Percentiles rank a stretch among this genome's conserved stretches.
These are phyloP conservation scores for Leccinum disarticulatum DNA, from an alignment of 768 basidiomycete species.

Conservation along the genomic window DNA sequence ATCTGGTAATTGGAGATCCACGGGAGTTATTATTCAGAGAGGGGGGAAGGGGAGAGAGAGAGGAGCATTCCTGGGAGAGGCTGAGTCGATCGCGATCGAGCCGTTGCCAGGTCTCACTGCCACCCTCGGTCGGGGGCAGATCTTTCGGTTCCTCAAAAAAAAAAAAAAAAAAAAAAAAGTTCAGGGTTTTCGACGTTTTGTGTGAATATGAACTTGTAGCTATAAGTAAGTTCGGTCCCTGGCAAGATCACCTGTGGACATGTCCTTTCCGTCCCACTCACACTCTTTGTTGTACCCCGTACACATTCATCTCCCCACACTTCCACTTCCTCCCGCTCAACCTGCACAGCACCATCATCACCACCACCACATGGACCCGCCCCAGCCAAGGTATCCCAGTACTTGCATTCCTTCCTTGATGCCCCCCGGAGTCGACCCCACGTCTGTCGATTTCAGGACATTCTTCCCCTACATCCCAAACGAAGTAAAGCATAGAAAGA, in stretches of 20 bases:
- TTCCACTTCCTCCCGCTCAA: background rate
- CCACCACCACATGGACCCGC: conserved; percentile 29
- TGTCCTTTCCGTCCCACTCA: conserved; percentile 31
- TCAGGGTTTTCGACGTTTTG: conserved; percentile 25
- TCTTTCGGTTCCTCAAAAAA: background rate
- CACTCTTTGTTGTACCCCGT: conserved; percentile 27
- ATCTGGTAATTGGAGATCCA: conserved; percentile 4
- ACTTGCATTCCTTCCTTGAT: conserved; percentile 48
- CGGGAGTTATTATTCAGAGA: background rate
- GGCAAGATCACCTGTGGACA: background rate
- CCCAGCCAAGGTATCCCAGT: conserved; percentile 33
- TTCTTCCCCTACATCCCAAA: conserved; percentile 89
- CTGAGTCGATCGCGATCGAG: background rate
- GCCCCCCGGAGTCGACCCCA: conserved; percentile 58
- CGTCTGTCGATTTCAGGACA: conserved; percentile 71
- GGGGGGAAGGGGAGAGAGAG: background rate
- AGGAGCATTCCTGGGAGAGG: background rate
- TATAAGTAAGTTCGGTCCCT: conserved; percentile 20
- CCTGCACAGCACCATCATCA: conserved; percentile 6
- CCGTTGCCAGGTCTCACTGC: conserved; percentile 2
- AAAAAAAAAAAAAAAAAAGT: background rate
- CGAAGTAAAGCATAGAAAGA: conserved; percentile 91
- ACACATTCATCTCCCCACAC: conserved; percentile 13
- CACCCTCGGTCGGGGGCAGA: conserved; percentile 1
- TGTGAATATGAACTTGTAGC: conserved; percentile 19